Conservation (phyloP, 169 alveolate species). For the Cryptosporidium xiaoi region DNA sequence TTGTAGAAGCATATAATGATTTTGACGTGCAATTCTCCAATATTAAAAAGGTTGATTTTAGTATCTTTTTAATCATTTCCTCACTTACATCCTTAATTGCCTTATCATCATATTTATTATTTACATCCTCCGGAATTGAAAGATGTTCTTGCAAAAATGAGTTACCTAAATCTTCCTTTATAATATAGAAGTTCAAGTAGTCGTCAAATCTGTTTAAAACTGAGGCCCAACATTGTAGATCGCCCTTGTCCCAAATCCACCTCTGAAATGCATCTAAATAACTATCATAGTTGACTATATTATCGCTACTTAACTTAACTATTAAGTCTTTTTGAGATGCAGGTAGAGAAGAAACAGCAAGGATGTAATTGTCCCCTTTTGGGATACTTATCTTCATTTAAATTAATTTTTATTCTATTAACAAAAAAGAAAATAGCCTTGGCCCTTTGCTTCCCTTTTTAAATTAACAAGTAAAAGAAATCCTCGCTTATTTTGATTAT, state of each 20-base stretch:
- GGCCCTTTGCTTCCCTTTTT: too few species aligned
- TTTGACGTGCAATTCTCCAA: constrained; percentile 67
- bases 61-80: constrained; percentile 60
- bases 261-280: constrained; percentile 63
- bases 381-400: constrained; percentile 75
- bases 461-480: too few species aligned
- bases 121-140: not conserved
- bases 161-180: constrained; percentile 51
- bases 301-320: constrained; percentile 47
- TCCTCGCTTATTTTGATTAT: too few species aligned
- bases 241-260: constrained; percentile 75
- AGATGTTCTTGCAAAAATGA: constrained; percentile 39
- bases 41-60: constrained; percentile 62
- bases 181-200: constrained; percentile 43
- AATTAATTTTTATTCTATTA: not conserved
- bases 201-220: constrained; percentile 72
- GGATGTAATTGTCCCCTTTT: constrained; percentile 73
- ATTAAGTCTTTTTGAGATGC: constrained; percentile 49
- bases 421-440: too few species aligned
- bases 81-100: constrained; percentile 37
- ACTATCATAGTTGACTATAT: constrained; percentile 16
- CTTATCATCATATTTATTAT: not conserved
- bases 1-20: constrained; percentile 56
- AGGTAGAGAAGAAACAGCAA: constrained; percentile 71
- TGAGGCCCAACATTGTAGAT: constrained; percentile 73